Conservation (phyloP, 768 basidiomycete genomes). For the Rhizopogon vinicolor region DNA sequence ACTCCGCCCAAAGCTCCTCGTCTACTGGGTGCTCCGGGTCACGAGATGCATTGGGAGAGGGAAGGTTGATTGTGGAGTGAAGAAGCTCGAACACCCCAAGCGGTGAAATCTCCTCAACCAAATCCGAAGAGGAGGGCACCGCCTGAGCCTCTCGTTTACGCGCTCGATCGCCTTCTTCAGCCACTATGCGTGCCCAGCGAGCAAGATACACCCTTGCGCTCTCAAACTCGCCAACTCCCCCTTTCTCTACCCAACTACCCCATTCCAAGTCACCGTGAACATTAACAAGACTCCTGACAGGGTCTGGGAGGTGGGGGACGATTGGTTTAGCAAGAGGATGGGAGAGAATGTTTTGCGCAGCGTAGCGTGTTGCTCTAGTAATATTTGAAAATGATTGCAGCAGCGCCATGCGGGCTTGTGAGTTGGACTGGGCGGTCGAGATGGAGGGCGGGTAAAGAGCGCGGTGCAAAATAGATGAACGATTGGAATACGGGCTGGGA, state of each 20-base stretch:
- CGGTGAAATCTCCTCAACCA: slow-evolving; percentile 62
- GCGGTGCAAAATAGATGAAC: slow-evolving; percentile 77
- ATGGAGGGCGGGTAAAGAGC: slow-evolving; percentile 57
- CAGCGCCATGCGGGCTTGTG: slow-evolving; percentile 75
- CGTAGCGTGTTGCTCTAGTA: slow-evolving; percentile 87
- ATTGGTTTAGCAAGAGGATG: slow-evolving; percentile 96
- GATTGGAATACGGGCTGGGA: slow-evolving; percentile 54
- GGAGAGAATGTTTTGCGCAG: slow-evolving; percentile 91
- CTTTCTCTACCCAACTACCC: slow-evolving; percentile 91
- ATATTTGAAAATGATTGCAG: slow-evolving; percentile 94
- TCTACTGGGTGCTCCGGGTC: slow-evolving; percentile 78
- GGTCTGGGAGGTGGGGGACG: slow-evolving; percentile 92
- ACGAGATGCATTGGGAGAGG: slow-evolving; percentile 78
- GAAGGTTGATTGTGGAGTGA: slow-evolving; percentile 73
- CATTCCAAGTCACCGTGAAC: slow-evolving; percentile 91
- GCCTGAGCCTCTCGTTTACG: slow-evolving; percentile 75
- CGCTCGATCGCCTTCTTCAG: slow-evolving; percentile 94
- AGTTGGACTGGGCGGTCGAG: slow-evolving; percentile 45
- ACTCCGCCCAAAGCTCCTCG: slow-evolving; percentile 64
- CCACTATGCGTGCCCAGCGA: slow-evolving; percentile 94
- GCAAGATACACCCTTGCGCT: slow-evolving; percentile 95
- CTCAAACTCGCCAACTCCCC: slow-evolving; percentile 94
- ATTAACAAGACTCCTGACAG: slow-evolving; percentile 84
- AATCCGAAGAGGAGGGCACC: slow-evolving; percentile 45
- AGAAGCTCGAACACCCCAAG: slow-evolving; percentile 87